phyloP scores from a whole-genome alignment of 1,139 yeast genomes.

The Taphrina sp. region DNA sequence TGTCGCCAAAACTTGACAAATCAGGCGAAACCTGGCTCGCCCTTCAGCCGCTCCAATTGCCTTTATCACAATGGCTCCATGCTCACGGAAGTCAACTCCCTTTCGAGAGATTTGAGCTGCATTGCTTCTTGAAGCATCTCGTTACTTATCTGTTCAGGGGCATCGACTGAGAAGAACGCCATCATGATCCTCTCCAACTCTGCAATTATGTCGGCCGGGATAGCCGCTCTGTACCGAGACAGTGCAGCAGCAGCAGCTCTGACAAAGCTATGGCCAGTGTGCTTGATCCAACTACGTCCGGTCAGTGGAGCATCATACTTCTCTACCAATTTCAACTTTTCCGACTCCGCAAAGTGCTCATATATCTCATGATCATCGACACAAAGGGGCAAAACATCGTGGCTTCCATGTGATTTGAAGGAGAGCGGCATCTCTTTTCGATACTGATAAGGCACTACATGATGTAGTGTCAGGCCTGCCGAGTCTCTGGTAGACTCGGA shows the following conservation, averaged over 20 bases:
- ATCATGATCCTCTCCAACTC: neutral
- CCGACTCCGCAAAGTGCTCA: slow-evolving; percentile 9
- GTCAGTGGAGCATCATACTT: slow-evolving; percentile 14
- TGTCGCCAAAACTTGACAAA: slow-evolving; percentile 18
- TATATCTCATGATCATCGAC: neutral
- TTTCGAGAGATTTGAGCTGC: neutral
- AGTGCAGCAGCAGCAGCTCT: slow-evolving; percentile 16
- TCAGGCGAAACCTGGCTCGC: slow-evolving; percentile 4
- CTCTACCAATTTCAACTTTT: neutral
- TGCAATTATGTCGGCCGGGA: neutral
- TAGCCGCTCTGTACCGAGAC: neutral
- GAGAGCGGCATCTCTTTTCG: slow-evolving; percentile 11
- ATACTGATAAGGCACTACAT: slow-evolving; percentile 24
- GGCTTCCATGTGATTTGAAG: slow-evolving; percentile 18
- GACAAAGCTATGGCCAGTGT: neutral
- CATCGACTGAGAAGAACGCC: neutral
- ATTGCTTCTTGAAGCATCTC: neutral
- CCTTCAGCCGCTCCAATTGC: neutral
- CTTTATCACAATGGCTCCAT: slow-evolving; percentile 8
- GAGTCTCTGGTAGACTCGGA: neutral
- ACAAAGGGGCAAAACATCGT: slow-evolving; percentile 20
- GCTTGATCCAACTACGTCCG: slow-evolving; percentile 11
- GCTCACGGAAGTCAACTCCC: slow-evolving; percentile 2
- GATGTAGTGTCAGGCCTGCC: slow-evolving; percentile 16
- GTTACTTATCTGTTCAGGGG: neutral